phyloP scores from a whole-genome alignment of 1,139 yeast genomes.

The Yamadazyma buinensis region DNA sequence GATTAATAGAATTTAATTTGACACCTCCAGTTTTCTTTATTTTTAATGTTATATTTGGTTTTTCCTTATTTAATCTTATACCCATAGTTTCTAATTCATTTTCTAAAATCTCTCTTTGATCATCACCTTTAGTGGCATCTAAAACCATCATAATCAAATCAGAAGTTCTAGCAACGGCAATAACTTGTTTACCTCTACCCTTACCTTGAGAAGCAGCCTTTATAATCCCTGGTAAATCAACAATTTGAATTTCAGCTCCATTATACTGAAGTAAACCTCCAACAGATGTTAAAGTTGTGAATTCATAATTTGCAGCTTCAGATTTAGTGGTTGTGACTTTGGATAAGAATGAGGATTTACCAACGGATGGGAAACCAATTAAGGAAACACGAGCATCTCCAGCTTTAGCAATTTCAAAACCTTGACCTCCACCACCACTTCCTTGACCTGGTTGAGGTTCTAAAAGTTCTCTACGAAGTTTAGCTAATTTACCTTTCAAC shows the following conservation, averaged over 20 bases:
- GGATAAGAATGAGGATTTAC: constrained; percentile 85
- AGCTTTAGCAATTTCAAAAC: constrained; percentile 92
- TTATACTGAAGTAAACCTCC: constrained; percentile 93
- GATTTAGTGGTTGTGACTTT: constrained; percentile 91
- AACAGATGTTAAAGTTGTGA: constrained; percentile 93
- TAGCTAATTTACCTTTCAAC: constrained; percentile 91
- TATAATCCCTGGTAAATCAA: constrained; percentile 95
- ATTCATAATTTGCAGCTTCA: constrained; percentile 91
- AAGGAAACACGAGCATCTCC: constrained; percentile 96
- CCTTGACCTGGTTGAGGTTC: constrained; percentile 81
- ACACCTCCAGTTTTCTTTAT: constrained; percentile 89
- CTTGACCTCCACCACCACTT: constrained; percentile 73
- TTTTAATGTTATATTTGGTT: constrained; percentile 78
- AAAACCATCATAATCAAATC: constrained; percentile 89
- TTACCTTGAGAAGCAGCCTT: constrained; percentile 97
- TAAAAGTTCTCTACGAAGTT: constrained; percentile 83
- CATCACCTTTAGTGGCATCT: constrained; percentile 91
- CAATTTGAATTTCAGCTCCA: constrained; percentile 95
- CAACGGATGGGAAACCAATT: constrained; percentile 97
- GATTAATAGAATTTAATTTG: constrained; percentile 73
- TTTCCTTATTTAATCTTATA: constrained; percentile 74
- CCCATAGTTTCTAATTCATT: constrained; percentile 93
- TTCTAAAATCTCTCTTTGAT: constrained; percentile 83
- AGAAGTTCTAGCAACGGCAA: constrained; percentile 93
- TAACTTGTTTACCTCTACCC: constrained; percentile 96